These are phyloP conservation scores for Cryptomeria japonica DNA, from an alignment of 75 land plant genomes.

Conservation along the genomic window DNA sequence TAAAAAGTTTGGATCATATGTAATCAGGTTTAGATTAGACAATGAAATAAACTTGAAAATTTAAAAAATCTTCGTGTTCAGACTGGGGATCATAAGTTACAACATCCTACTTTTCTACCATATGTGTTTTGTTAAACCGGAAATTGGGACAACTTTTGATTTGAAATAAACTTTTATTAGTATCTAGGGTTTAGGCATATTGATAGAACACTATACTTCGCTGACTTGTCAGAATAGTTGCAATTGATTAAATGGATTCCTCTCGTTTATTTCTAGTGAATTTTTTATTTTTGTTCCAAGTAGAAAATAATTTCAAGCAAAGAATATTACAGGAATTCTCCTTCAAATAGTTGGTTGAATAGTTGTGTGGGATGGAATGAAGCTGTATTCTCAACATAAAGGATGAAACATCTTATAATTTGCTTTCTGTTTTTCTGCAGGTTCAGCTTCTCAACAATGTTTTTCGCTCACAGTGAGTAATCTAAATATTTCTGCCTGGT, in stretches of 20 bases:
- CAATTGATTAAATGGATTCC: neutral
- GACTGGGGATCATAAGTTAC: neutral
- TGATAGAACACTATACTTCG: too few relatives aligned
- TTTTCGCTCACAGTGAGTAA: conserved; percentile 80
- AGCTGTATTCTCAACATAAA: neutral
- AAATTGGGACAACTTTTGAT: too few relatives aligned
- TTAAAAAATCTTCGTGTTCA: neutral
- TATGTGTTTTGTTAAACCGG: too few relatives aligned
- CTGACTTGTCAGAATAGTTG: neutral
- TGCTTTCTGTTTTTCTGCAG: conserved; percentile 37
- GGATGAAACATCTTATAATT: neutral
- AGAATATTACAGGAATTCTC: neutral
- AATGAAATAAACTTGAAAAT: neutral
- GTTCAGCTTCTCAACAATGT: conserved; percentile 89
- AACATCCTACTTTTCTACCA: too few relatives aligned
- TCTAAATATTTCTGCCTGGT: neutral
- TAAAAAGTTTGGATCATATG: neutral
- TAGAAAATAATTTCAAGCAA: neutral
- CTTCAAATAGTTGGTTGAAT: neutral
- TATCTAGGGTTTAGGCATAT: too few relatives aligned
- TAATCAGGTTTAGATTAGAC: neutral
- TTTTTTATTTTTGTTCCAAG: neutral
- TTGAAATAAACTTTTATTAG: too few relatives aligned
- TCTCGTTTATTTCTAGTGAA: neutral
- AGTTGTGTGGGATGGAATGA: neutral